phyloP scores from a whole-genome alignment of 345 rosid species.

The Angophora floribunda region DNA sequence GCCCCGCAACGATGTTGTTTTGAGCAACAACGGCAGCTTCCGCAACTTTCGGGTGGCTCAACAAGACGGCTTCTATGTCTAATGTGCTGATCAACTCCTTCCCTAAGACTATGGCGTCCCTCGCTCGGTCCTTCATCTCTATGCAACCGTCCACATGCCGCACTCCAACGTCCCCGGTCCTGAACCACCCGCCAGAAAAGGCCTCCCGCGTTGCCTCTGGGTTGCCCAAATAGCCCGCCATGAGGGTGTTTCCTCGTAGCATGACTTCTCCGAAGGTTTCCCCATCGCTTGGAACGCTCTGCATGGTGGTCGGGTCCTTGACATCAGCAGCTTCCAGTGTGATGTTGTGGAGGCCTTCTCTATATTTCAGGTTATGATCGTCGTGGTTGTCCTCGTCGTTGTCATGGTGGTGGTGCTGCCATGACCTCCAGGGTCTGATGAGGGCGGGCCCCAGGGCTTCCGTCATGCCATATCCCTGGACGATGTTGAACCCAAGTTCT shows the following conservation, averaged over 20 bases:
- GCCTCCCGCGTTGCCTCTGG: conserved; percentile 32
- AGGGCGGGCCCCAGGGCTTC: conserved; percentile 42
- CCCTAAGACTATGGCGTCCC: conserved; percentile 16
- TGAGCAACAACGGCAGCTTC: conserved; percentile 34
- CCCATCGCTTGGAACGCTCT: conserved; percentile 46
- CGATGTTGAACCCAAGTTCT: conserved; percentile 31
- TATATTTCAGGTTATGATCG: background rate
- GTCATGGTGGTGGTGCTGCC: background rate
- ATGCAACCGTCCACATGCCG: conserved; percentile 34
- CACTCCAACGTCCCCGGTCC: conserved; percentile 50
- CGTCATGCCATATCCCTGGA: conserved; percentile 51
- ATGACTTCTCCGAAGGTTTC: conserved; percentile 48
- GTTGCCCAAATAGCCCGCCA: conserved; percentile 49
- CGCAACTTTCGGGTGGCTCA: conserved; percentile 23
- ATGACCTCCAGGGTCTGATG: conserved; percentile 20
- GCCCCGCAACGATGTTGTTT: background rate
- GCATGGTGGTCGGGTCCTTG: conserved; percentile 36
- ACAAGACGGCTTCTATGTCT: conserved; percentile 31
- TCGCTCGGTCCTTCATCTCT: conserved; percentile 55
- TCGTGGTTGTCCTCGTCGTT: background rate
- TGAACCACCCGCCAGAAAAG: conserved; percentile 50
- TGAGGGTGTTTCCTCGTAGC: conserved; percentile 39
- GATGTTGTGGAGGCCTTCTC: conserved; percentile 19
- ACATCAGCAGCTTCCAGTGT: conserved; percentile 38
- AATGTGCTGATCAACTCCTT: conserved; percentile 18